Conservation (phyloP, 129 eudicot genomes). For the Mikania micrantha region DNA sequence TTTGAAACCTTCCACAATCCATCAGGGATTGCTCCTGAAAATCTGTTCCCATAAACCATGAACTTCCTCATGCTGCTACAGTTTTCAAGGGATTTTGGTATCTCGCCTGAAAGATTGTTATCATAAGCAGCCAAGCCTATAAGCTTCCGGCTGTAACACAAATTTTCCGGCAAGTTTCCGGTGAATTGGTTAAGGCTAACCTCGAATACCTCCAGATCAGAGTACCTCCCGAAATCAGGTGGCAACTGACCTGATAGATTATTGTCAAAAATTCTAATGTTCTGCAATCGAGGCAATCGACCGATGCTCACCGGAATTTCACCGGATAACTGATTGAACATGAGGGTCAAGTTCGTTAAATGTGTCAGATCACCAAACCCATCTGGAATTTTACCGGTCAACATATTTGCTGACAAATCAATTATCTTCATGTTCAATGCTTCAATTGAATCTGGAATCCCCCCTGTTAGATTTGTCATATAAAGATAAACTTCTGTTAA, state of each 20-base stretch:
- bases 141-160: slow-evolving; percentile 45
- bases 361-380: slow-evolving; percentile 47
- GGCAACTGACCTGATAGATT: slow-evolving; percentile 60
- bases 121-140: slow-evolving; percentile 33
- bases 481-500: slow-evolving; percentile 42
- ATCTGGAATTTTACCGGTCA: slow-evolving; percentile 55
- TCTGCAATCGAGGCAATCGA: slow-evolving; percentile 36
- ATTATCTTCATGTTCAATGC: slow-evolving; percentile 41
- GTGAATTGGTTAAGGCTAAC: slow-evolving; percentile 38
- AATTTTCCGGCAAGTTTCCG: slow-evolving; percentile 48
- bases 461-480: slow-evolving; percentile 48
- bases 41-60: slow-evolving; percentile 29
- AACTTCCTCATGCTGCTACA: slow-evolving; percentile 44
- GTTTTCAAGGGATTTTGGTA: slow-evolving; percentile 49
- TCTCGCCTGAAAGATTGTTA: slow-evolving; percentile 45
- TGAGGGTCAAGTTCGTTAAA: slow-evolving; percentile 43
- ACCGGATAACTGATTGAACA: slow-evolving; percentile 56
- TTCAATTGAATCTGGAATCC: slow-evolving; percentile 50
- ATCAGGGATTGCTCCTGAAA: slow-evolving; percentile 63
- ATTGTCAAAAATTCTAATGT: slow-evolving; percentile 38
- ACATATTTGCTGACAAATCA: slow-evolving; percentile 50
- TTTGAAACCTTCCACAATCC: slow-evolving; percentile 52
- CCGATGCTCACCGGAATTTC: slow-evolving; percentile 50
- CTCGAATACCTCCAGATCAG: slow-evolving; percentile 42
- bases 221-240: slow-evolving; percentile 62